These are phyloP conservation scores for Novakomyces olei DNA, from an alignment of 805 yeast genomes.

Conservation along the genomic window DNA sequence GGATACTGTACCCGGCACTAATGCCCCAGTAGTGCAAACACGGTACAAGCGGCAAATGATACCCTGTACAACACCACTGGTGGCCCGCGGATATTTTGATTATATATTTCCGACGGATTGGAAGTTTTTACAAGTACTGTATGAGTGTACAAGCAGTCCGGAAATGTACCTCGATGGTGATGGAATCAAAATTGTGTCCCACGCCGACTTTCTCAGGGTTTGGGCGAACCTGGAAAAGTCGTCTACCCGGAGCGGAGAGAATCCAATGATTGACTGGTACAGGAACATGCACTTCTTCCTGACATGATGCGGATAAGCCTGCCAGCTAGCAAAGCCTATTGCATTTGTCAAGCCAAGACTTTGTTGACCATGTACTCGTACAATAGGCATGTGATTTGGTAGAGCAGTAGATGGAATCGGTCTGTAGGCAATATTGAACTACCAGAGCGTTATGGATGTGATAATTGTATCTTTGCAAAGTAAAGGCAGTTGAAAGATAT, in stretches of 20 bases:
- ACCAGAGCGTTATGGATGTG: no score
- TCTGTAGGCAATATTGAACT: no score
- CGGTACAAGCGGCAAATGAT: slow-evolving; percentile 44
- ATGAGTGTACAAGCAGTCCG: slow-evolving; percentile 15
- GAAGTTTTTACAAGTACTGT: slow-evolving; percentile 34
- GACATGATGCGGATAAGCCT: no score
- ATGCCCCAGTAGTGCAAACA: slow-evolving; percentile 64
- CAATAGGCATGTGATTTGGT: no score
- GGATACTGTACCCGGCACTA: slow-evolving; percentile 29
- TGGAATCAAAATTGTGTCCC: slow-evolving; percentile 30
- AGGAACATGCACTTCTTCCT: no score
- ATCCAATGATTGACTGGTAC: slow-evolving; percentile 63
- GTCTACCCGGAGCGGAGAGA: slow-evolving; percentile 54
- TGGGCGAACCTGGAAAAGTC: slow-evolving; percentile 57
- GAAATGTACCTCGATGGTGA: slow-evolving; percentile 33
- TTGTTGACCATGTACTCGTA: no score
- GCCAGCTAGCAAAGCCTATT: no score
- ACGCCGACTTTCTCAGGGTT: slow-evolving; percentile 37
- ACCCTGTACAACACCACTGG: slow-evolving; percentile 53
- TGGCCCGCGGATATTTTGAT: slow-evolving; percentile 67
- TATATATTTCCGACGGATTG: slow-evolving; percentile 76
- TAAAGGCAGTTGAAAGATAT: no score
- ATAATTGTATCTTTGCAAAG: no score
- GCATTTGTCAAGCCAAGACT: no score
- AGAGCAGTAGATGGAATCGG: no score